Evolutionary conservation across 73 alveolate genomes (phyloP), one percentile per base, ranked within the genome.

Genomic region (Symbiodinium pilosum): DNA sequence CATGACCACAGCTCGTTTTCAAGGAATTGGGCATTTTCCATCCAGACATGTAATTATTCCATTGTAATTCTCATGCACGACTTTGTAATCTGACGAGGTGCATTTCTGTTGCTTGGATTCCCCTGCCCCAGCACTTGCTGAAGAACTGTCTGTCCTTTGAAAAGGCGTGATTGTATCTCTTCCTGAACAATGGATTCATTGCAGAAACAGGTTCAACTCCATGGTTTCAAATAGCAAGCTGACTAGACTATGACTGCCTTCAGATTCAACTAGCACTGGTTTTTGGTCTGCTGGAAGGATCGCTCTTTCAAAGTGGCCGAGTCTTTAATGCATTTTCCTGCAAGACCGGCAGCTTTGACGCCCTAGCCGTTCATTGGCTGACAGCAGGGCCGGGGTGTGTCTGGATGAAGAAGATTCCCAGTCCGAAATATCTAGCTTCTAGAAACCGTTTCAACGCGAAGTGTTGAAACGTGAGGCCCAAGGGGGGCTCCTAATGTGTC

Each of bases 341-440:
- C 85, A 71, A 71, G 85, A 71, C 44, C 26, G 43, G 85, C 41
- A 34, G 85, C 85, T 34, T 14, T 71, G 85, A 71, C 28, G 85
- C 34, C 44, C 77, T 18, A 20, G 38, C 71, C 71, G 30, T 54
- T n/a, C n/a, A n/a, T n/a, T n/a, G n/a, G n/a, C n/a, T 54, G 71
- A 30, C 71, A 54, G 71, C 4, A 30, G 26, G 71, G 2, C 77
- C 11, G 77, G 30, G 77, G 38, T 64, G 77, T 26, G 77, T 24
- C 77, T 5, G 71, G 71, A 54, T 54, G 71, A 54, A 54, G 71
- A 54, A 5, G 71, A 21, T 54, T 54, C 71, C 71, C 71, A n/a
- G 71, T 54, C 71, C 71, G 71, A 54, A 7, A 26, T 28, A 21
- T 7, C 40, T 64, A 64, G 77, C 77, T 64, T 64, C 77, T 14